Base-by-base conservation (phyloP, 192 early-diverging fungal genomes). In the Cetraspora pellucida region DNA sequence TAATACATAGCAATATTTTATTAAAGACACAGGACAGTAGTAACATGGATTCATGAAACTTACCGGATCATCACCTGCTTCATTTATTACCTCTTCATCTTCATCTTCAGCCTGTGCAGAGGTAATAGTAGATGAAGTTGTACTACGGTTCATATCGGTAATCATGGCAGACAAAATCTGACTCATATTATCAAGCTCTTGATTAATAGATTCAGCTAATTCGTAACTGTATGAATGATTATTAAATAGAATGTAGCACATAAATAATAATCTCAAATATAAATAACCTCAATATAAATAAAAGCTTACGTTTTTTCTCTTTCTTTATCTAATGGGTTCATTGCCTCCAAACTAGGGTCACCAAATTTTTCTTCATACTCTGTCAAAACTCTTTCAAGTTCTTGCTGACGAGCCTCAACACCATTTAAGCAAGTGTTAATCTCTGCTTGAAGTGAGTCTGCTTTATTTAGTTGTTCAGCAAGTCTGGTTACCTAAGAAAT, bases 341-440 rank as follows among this genome's bases (percentile, higher is more conserved):
- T 72, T 64, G 81, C 77, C 80, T 84, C 74, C 21, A 82, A 81
- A 80, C 83, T 78, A 69, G 81, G 66, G 57, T 87, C 75, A 59
- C 78, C 77, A 58, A 94, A 82, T 78, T 94, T 86, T 58, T 85
- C 77, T 78, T 96, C 95, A 76, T 94, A 99, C n/a, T 85, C 82
- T 68, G 93, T 87, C 55, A 99, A 83, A 27, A 93, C 86, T n/a
- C 78, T 82, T 78, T 86, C 86, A 71, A 99, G 86, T 69, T 95
- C 93, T 30, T 82, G 82, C 77, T 97, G 95, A 83, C 97, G 96
- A 44, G 86, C 82, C 58, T 94, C 93, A 77, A 99, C 92, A 81
- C 93, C 93, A 66, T 92, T 91, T 69, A 99, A 84, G 74, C 89
- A 95, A 66, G 94, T 89, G 77, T 95, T 91, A 63, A 99, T 92